phyloP scores from a whole-genome alignment of 305 asterid genomes.

The Salvia sclarea region DNA sequence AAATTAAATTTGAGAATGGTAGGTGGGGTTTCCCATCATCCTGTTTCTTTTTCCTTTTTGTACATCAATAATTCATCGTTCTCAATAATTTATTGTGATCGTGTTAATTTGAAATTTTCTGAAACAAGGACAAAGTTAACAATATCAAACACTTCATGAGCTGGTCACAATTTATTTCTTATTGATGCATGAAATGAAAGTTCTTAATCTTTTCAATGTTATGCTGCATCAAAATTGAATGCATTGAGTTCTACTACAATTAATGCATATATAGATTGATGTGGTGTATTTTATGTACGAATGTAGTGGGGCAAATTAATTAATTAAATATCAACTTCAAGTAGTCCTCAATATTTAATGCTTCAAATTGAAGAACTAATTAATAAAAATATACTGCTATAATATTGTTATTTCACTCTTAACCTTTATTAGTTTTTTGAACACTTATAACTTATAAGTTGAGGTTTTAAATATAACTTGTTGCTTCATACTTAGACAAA shows the following conservation, averaged over 20 bases:
- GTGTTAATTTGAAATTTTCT: no score
- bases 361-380: neutral
- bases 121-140: no score
- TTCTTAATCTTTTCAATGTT: neutral
- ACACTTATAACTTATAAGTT: no score
- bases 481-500: neutral
- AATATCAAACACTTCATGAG: neutral
- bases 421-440: neutral
- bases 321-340: neutral
- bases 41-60: neutral
- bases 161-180: neutral
- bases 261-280: no score
- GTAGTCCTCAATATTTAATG: neutral
- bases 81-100: neutral
- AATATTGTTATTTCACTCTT: neutral
- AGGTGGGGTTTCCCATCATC: neutral
- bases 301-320: neutral
- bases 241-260: neutral
- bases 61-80: neutral
- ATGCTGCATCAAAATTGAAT: neutral
- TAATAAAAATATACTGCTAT: neutral
- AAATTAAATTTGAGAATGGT: constrained; percentile 3
- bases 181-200: neutral
- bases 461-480: no score
- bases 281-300: neutral